Percentiles rank a stretch among this genome's conserved stretches.
Conservation (phyloP, 2,329 filamentous ascomycete genomes). For the Escovopsis weberi region DNA sequence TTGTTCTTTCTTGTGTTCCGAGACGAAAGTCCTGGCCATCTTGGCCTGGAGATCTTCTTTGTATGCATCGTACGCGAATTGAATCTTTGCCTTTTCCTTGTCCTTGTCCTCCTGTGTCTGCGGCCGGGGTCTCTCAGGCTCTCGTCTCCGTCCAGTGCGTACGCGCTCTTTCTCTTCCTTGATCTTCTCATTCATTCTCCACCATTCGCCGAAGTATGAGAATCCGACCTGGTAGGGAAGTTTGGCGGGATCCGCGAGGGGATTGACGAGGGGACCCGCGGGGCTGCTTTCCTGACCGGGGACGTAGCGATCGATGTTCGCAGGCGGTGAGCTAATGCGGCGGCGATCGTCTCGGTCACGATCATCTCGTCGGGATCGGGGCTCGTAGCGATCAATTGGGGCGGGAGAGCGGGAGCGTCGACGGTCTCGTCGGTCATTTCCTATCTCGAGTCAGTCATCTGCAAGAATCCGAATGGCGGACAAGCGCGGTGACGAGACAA, state of each 20-base stretch:
- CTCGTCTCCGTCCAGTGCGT: slow-evolving; percentile 53
- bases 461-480: neutral
- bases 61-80: slow-evolving; percentile 51
- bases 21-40: slow-evolving; percentile 82
- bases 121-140: slow-evolving; percentile 47
- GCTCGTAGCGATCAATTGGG: slow-evolving; percentile 64
- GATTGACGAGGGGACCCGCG: slow-evolving; percentile 40
- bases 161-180: slow-evolving; percentile 66
- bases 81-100: slow-evolving; percentile 65
- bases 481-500: slow-evolving; percentile 9
- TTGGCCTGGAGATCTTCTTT: slow-evolving; percentile 56
- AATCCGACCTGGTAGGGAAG: slow-evolving; percentile 72
- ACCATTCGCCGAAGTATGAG: slow-evolving; percentile 78
- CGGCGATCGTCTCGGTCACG: slow-evolving; percentile 47
- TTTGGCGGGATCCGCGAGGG: slow-evolving; percentile 55
- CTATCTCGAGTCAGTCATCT: slow-evolving; percentile 18
- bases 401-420: slow-evolving; percentile 56
- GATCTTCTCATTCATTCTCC: slow-evolving; percentile 67
- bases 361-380: slow-evolving; percentile 54
- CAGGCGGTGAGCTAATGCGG: slow-evolving; percentile 45
- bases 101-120: slow-evolving; percentile 59
- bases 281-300: slow-evolving; percentile 51
- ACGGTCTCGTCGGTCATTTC: slow-evolving; percentile 44
- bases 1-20: slow-evolving; percentile 85
- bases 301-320: slow-evolving; percentile 74